Percentiles rank a stretch among this genome's conserved stretches.
Conservation (phyloP, 192 early-diverging fungal genomes). For the Umbelopsis isabellina region DNA sequence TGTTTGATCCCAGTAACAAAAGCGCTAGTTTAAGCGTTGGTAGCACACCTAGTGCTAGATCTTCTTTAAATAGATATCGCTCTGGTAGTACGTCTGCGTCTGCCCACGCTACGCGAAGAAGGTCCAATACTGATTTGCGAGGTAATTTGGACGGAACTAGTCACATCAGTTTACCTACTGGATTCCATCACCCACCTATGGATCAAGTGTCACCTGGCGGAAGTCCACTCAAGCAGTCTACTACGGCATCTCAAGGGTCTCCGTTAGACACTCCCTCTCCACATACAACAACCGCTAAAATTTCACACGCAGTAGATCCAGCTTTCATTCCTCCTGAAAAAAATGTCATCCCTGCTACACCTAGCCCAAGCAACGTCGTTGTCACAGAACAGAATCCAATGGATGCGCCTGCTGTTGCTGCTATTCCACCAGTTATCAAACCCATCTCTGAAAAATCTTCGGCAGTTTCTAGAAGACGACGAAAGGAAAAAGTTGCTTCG, state of each 20-base stretch:
- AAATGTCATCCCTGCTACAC: background rate
- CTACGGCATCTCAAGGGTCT: background rate
- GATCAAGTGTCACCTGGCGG: slow-evolving; percentile 23
- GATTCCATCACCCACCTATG: slow-evolving; percentile 9
- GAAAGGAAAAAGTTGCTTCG: slow-evolving; percentile 24
- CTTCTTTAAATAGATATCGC: background rate
- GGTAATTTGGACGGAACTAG: background rate
- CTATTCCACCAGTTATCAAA: background rate
- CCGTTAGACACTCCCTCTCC: background rate
- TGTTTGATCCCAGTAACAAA: slow-evolving; percentile 27
- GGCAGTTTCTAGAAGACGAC: slow-evolving; percentile 20
- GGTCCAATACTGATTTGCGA: slow-evolving; percentile 9
- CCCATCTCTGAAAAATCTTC: background rate
- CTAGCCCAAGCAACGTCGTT: background rate
- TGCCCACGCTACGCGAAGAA: background rate
- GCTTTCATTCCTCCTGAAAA: background rate
- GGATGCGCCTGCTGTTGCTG: background rate
- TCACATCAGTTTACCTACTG: slow-evolving; percentile 10
- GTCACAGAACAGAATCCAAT: background rate
- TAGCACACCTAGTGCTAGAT: background rate
- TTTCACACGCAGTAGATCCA: background rate
- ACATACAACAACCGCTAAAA: background rate
- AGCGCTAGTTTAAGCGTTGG: background rate
- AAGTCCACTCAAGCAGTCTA: slow-evolving; percentile 21
- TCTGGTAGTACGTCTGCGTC: background rate